Evolutionary conservation across 805 yeast genomes (phyloP).

Genomic region (Tetrapisispora taiwanensis): DNA sequence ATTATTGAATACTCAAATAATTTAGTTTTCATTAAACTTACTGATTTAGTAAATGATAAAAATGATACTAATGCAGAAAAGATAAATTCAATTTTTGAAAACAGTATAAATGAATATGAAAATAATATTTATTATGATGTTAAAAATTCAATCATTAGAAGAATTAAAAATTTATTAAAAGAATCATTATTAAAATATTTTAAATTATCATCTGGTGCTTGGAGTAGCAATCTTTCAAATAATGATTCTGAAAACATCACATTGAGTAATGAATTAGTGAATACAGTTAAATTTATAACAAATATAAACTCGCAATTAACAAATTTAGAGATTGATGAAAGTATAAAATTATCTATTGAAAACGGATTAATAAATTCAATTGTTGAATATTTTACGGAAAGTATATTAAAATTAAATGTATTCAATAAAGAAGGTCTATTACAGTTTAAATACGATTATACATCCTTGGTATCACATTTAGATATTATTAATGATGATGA

Average conservation of each 20-base stretch:
- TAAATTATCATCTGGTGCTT: conserved; percentile 16
- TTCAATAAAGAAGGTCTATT: conserved; percentile 27
- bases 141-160: conserved; percentile 22
- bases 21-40: conserved; percentile 14
- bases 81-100: conserved; percentile 24
- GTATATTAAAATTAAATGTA: conserved; percentile 30
- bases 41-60: conserved; percentile 16
- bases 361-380: conserved; percentile 20
- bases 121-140: conserved; percentile 20
- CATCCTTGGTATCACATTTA: conserved; percentile 22
- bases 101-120: conserved; percentile 22
- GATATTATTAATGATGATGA: conserved; percentile 12
- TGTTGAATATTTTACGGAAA: conserved; percentile 28
- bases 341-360: conserved; percentile 15
- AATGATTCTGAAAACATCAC: background rate
- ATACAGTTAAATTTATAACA: conserved; percentile 17
- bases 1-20: conserved; percentile 13
- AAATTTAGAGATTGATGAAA: conserved; percentile 9
- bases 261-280: conserved; percentile 20
- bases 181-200: conserved; percentile 27
- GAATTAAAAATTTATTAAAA: conserved; percentile 24
- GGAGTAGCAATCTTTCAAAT: background rate
- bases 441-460: conserved; percentile 28
- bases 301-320: conserved; percentile 12
- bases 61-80: conserved; percentile 9